Evolutionary conservation across 2,329 filamentous ascomycete genomes (phyloP).

Genomic region (Dothideomycetidae sp.): DNA sequence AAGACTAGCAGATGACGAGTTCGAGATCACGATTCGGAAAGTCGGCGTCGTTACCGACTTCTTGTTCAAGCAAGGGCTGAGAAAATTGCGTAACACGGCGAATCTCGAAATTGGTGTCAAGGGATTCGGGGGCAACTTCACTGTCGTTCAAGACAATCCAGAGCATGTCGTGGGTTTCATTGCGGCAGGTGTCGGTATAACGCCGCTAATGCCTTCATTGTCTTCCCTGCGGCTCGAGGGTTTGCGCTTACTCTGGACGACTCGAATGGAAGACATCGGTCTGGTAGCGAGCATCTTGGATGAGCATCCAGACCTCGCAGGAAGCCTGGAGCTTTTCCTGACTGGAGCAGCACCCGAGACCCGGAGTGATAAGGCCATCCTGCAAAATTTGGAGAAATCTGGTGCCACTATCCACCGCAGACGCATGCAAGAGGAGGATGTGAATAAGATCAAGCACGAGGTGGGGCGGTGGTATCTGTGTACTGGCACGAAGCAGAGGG

Average conservation of each 20-base stretch:
- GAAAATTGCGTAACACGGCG: slow-evolving; percentile 25
- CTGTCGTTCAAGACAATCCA: slow-evolving; percentile 18
- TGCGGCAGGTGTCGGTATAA: slow-evolving; percentile 71
- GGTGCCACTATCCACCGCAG: slow-evolving; percentile 28
- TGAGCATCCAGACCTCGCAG: slow-evolving; percentile 37
- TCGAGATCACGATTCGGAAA: slow-evolving; percentile 59
- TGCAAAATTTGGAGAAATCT: slow-evolving; percentile 28
- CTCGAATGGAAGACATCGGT: slow-evolving; percentile 46
- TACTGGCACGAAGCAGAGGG: slow-evolving; percentile 37
- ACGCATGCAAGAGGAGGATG: slow-evolving; percentile 35
- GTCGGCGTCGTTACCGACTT: slow-evolving; percentile 55
- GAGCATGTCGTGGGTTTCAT: slow-evolving; percentile 44
- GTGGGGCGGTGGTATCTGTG: slow-evolving; percentile 45
- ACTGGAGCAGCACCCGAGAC: slow-evolving; percentile 32
- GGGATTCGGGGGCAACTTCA: slow-evolving; percentile 58
- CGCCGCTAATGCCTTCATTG: slow-evolving; percentile 52
- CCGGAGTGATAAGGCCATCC: slow-evolving; percentile 18
- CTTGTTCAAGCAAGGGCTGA: slow-evolving; percentile 36
- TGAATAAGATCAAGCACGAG: slow-evolving; percentile 22
- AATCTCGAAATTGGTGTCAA: slow-evolving; percentile 51
- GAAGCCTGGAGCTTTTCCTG: slow-evolving; percentile 47
- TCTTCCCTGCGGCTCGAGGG: slow-evolving; percentile 20
- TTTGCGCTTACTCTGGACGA: slow-evolving; percentile 53
- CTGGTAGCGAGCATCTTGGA: slow-evolving; percentile 48
- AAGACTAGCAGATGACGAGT: slow-evolving; percentile 28